Conservation (phyloP, 1,284 basidiomycete genomes). For the Malassezia vespertilionis region DNA sequence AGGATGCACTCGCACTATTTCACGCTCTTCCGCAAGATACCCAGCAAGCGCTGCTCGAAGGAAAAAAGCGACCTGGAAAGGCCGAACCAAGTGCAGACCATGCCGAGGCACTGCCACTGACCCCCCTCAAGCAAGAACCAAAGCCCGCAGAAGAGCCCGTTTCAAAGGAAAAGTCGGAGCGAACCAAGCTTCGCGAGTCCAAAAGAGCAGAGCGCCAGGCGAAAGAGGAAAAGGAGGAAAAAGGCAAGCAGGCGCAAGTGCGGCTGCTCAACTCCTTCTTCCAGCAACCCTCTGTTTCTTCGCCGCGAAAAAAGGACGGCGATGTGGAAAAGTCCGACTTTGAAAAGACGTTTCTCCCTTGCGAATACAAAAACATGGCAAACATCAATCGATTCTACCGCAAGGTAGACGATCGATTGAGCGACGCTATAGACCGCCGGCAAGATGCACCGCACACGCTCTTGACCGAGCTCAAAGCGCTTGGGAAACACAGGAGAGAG, state of each 20-base stretch:
- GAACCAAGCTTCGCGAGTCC: slow-evolving; percentile 23
- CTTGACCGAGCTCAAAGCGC: slow-evolving; percentile 20
- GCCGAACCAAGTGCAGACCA: too few species aligned
- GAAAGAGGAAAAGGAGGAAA: slow-evolving; percentile 45
- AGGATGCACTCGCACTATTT: slow-evolving; percentile 21
- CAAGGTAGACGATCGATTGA: slow-evolving; percentile 1
- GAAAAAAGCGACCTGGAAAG: slow-evolving; percentile 20
- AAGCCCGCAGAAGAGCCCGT: slow-evolving; percentile 10
- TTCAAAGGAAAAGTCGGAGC: slow-evolving; percentile 22
- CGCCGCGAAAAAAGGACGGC: slow-evolving; percentile 7
- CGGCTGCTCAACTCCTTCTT: slow-evolving; percentile 49
- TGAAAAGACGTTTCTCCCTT: slow-evolving; percentile 37
- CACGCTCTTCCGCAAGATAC: slow-evolving; percentile 19
- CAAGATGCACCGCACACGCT: slow-evolving; percentile 13
- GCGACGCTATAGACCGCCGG: background rate
- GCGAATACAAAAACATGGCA: slow-evolving; percentile 39
- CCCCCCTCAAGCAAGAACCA: background rate
- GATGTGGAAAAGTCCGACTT: slow-evolving; percentile 25
- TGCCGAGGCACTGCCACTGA: background rate
- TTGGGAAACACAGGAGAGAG: background rate
- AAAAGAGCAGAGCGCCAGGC: slow-evolving; percentile 15
- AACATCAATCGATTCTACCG: slow-evolving; percentile 32
- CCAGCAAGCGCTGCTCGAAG: slow-evolving; percentile 21
- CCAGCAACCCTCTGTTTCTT: slow-evolving; percentile 22
- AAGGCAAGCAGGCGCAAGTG: slow-evolving; percentile 30